Evolutionary conservation across 148 eudicot species (phyloP).

Genomic region (Cornus suecica): DNA sequence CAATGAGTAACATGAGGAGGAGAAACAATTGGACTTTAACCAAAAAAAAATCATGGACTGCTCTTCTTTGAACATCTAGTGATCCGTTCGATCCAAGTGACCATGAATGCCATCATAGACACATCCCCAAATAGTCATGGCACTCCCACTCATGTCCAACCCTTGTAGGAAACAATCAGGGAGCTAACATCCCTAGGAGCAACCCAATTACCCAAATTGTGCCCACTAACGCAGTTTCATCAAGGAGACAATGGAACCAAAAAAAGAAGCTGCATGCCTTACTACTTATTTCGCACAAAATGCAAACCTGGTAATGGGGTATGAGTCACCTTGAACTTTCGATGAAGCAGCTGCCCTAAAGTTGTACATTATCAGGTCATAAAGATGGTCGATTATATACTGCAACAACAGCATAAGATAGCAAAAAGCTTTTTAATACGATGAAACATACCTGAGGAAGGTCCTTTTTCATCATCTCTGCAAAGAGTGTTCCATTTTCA

Average conservation of each 20-base stretch:
- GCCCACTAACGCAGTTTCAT: background rate
- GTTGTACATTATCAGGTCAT: too few species aligned
- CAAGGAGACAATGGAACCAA: background rate
- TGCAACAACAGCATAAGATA: background rate
- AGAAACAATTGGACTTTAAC: background rate
- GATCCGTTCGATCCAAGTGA: background rate
- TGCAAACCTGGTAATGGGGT: background rate
- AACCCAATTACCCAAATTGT: background rate
- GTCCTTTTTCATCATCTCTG: conserved; percentile 97
- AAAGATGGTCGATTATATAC: too few species aligned
- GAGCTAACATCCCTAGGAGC: background rate
- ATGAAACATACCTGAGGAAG: conserved; percentile 76
- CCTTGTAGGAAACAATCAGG: background rate
- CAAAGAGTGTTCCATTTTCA: conserved; percentile 88
- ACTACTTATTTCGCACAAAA: background rate
- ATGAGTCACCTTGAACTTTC: too few species aligned
- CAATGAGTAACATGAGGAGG: background rate
- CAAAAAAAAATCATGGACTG: background rate
- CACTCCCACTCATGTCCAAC: background rate
- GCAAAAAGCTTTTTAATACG: background rate
- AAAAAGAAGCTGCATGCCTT: background rate
- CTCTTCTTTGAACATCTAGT: background rate
- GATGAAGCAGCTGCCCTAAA: too few species aligned
- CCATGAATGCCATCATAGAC: background rate
- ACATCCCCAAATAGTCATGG: background rate